A percentile compares a stretch with the other conserved stretches of the same genome.
phyloP scores from a whole-genome alignment of 108 stramenopile genomes.

The Epithemia pelagica region DNA sequence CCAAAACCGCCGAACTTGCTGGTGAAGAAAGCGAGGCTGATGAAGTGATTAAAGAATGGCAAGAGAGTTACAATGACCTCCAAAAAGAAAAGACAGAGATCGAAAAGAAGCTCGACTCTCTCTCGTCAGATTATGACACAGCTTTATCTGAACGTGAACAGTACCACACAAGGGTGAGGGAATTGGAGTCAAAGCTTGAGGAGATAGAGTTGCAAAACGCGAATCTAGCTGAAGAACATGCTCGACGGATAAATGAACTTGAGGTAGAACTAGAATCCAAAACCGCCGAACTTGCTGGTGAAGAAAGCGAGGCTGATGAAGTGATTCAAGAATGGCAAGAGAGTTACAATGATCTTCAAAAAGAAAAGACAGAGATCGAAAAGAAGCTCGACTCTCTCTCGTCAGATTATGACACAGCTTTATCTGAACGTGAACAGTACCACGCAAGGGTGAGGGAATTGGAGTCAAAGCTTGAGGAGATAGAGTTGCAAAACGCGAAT shows the following conservation, averaged over 20 bases:
- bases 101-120: background rate
- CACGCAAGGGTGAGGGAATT: background rate
- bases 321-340: conserved; percentile 53
- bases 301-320: conserved; percentile 45
- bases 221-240: background rate
- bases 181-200: background rate
- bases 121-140: background rate
- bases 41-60: conserved; percentile 52
- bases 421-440: background rate
- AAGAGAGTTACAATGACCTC: conserved; percentile 13
- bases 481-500: background rate
- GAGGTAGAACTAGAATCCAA: conserved; percentile 35
- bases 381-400: conserved; percentile 2
- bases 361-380: conserved; percentile 13
- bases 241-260: conserved; percentile 24
- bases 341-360: conserved; percentile 5
- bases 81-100: conserved; percentile 14
- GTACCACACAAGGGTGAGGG: background rate
- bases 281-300: conserved; percentile 34
- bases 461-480: background rate
- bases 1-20: conserved; percentile 32
- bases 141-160: background rate
- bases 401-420: background rate
- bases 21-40: conserved; percentile 48
- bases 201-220: background rate